Evolutionary conservation across 1,284 basidiomycete genomes (phyloP).

Genomic region (Apiotrichum veenhuisii): DNA sequence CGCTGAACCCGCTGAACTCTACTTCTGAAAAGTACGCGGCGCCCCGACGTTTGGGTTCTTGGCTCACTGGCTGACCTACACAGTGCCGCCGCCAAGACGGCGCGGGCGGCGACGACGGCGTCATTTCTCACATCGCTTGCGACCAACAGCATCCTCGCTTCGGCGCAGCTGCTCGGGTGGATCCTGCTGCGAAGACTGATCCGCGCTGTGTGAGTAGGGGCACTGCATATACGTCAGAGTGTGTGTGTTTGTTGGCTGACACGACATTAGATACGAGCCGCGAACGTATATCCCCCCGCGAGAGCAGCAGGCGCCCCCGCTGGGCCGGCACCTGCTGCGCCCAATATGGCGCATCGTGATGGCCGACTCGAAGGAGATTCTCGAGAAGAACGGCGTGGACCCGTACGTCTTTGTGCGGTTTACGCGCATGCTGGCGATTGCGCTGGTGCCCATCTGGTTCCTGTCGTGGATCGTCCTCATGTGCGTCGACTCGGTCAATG

Average conservation of each 20-base stretch:
- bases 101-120: conserved; percentile 29
- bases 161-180: conserved; percentile 63
- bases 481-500: conserved; percentile 56
- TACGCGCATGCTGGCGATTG: conserved; percentile 61
- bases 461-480: conserved; percentile 60
- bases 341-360: conserved; percentile 41
- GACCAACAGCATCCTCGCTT: conserved; percentile 54
- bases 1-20: too few relatives aligned
- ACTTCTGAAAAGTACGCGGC: too few relatives aligned
- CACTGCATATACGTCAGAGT: conserved; percentile 27
- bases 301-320: conserved; percentile 31
- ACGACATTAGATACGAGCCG: conserved; percentile 63
- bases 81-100: background rate
- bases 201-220: conserved; percentile 37
- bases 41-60: too few relatives aligned
- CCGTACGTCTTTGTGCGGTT: conserved; percentile 70
- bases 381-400: conserved; percentile 54
- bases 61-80: background rate
- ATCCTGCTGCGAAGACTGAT: conserved; percentile 54
- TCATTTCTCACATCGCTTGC: conserved; percentile 72
- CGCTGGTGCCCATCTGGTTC: conserved; percentile 63
- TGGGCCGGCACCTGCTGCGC: conserved; percentile 30
- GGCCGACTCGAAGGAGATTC: conserved; percentile 53
- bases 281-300: conserved; percentile 58
- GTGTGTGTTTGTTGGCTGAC: background rate